phyloP scores from a whole-genome alignment of 805 yeast genomes.

The Metschnikowia corniflorae region DNA sequence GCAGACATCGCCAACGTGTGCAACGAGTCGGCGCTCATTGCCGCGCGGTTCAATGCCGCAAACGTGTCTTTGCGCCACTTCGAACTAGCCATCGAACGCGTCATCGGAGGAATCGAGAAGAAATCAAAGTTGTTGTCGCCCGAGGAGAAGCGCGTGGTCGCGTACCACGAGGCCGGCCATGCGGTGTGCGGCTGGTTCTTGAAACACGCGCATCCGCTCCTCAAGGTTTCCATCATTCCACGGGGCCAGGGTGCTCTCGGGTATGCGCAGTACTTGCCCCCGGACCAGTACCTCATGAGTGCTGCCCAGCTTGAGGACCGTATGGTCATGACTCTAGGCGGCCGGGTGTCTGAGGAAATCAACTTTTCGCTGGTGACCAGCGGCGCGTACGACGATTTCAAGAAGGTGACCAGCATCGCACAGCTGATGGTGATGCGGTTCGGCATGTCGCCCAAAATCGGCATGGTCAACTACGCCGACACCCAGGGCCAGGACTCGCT shows the following conservation, averaged over 20 bases:
- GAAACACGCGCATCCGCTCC: conserved; percentile 84
- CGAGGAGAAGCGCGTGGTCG: conserved; percentile 86
- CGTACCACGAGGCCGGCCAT: conserved; percentile 98
- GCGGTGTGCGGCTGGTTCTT: conserved; percentile 99
- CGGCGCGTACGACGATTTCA: conserved; percentile 96
- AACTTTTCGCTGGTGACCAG: conserved; percentile 87
- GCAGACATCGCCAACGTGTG: conserved; percentile 97
- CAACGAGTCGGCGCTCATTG: conserved; percentile 96
- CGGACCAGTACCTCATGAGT: conserved; percentile 78
- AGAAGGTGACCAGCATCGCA: conserved; percentile 93
- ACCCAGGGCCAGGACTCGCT: conserved; percentile 48
- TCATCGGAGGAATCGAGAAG: conserved; percentile 93
- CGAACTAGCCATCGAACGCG: conserved; percentile 96
- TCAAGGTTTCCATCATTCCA: conserved; percentile 95
- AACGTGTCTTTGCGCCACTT: conserved; percentile 74
- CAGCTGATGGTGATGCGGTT: conserved; percentile 85
- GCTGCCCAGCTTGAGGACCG: conserved; percentile 79
- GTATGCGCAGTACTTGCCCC: conserved; percentile 95
- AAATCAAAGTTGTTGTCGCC: conserved; percentile 84
- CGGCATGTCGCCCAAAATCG: conserved; percentile 88
- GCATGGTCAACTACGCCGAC: conserved; percentile 56
- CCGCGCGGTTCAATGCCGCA: conserved; percentile 74
- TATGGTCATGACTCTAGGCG: conserved; percentile 97
- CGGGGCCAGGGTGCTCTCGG: conserved; percentile 97
- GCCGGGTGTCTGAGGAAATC: conserved; percentile 96